Evolutionary conservation across 345 rosid species (phyloP).

Genomic region (Cardamine chenopodiifolia): DNA sequence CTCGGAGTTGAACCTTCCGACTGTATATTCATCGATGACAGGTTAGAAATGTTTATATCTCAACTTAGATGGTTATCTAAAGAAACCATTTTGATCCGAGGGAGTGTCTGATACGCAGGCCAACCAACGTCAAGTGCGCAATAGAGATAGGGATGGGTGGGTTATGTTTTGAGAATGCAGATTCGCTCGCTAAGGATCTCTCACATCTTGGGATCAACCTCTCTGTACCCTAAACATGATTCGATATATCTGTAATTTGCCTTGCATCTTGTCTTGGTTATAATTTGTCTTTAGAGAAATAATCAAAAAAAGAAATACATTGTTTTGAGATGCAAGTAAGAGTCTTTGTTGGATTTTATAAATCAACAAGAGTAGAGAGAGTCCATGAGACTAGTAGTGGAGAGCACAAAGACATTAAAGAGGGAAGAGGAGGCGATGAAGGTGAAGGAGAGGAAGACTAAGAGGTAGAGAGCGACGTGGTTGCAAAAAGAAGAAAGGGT

Average conservation of each 20-base stretch:
- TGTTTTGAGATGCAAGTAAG: neutral
- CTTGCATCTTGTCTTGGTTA: slow-evolving; percentile 20
- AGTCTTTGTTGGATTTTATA: slow-evolving; percentile 5
- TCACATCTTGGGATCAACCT: slow-evolving; percentile 51
- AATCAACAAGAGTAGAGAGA: slow-evolving; percentile 3
- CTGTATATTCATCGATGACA: slow-evolving; percentile 87
- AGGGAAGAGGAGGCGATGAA: slow-evolving; percentile 63
- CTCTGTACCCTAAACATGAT: slow-evolving; percentile 34
- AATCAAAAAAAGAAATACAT: slow-evolving; percentile 11
- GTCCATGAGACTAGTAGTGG: slow-evolving; percentile 38
- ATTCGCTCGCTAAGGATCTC: slow-evolving; percentile 57
- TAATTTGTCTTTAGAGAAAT: neutral
- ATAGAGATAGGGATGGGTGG: slow-evolving; percentile 69
- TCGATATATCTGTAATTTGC: slow-evolving; percentile 1
- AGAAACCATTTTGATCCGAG: slow-evolving; percentile 14
- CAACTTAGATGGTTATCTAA: neutral
- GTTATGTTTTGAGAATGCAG: slow-evolving; percentile 64
- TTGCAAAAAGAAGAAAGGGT: slow-evolving; percentile 68
- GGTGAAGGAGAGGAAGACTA: slow-evolving; percentile 62
- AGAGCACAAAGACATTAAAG: slow-evolving; percentile 61
- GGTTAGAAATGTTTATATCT: slow-evolving; percentile 45
- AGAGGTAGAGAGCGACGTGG: slow-evolving; percentile 68
- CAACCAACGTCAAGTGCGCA: slow-evolving; percentile 73
- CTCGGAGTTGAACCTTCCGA: slow-evolving; percentile 70
- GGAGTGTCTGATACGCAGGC: slow-evolving; percentile 47